Percentiles rank a stretch among this genome's conserved stretches.
Conservation (phyloP, 306 rosid genomes). For the Lathyrus aphaca region DNA sequence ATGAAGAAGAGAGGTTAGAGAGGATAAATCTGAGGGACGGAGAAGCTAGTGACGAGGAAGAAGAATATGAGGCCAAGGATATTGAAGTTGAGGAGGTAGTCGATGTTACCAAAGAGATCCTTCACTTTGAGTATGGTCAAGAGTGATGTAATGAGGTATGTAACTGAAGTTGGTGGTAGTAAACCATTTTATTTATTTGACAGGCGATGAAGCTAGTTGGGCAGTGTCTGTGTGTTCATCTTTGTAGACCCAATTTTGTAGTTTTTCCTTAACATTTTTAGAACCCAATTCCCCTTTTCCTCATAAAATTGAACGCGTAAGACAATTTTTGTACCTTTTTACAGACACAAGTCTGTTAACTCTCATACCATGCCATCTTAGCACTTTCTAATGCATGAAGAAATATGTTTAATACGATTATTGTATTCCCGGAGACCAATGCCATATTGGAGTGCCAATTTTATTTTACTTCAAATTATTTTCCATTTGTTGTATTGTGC, state of each 20-base stretch:
- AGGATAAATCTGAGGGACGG: constrained; percentile 78
- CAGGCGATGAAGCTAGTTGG: neutral
- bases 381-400: neutral
- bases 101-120: constrained; percentile 57
- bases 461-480: neutral
- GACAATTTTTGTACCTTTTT: constrained; percentile 17
- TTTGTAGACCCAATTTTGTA: constrained; percentile 44
- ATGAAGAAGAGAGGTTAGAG: constrained; percentile 53
- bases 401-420: neutral
- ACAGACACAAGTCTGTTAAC: neutral
- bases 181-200: constrained; percentile 3
- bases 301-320: neutral
- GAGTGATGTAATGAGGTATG: constrained; percentile 35
- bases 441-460: neutral
- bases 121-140: constrained; percentile 52
- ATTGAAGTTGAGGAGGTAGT: constrained; percentile 78
- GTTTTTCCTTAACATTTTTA: neutral
- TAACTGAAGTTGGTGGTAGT: neutral
- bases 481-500: neutral
- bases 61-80: constrained; percentile 91
- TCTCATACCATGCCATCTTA: neutral
- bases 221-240: neutral
- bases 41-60: constrained; percentile 92
- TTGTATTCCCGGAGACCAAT: neutral
- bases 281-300: neutral